Evolutionary conservation across 192 early-diverging fungal genomes (phyloP).

Genomic region (Piromyces finnis): DNA sequence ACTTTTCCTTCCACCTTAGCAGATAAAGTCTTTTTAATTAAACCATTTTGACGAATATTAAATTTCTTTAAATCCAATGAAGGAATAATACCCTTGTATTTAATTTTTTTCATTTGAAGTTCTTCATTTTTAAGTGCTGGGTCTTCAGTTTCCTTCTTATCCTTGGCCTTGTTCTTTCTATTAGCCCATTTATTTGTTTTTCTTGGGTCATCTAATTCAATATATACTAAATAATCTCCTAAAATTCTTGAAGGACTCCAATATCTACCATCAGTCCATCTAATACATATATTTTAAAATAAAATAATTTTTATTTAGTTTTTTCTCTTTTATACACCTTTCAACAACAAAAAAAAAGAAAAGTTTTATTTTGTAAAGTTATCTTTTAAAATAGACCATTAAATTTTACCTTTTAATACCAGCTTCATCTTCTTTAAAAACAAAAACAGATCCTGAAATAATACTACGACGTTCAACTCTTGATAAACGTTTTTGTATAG

Average conservation of each 20-base stretch:
- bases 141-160: neutral
- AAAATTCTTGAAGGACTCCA: slow-evolving; percentile 73
- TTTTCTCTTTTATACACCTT: too few species aligned
- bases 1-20: neutral
- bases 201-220: slow-evolving; percentile 24
- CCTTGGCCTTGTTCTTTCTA: neutral
- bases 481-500: slow-evolving; percentile 62
- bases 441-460: slow-evolving; percentile 53
- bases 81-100: neutral
- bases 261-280: slow-evolving; percentile 67
- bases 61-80: neutral
- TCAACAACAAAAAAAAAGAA: too few species aligned
- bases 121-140: neutral
- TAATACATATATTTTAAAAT: neutral
- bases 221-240: slow-evolving; percentile 65
- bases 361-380: too few species aligned
- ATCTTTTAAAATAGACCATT: too few species aligned
- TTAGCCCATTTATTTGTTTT: neutral
- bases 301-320: too few species aligned
- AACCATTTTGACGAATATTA: neutral
- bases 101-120: neutral
- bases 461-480: slow-evolving; percentile 54
- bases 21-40: neutral
- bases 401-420: neutral
- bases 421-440: slow-evolving; percentile 49